Base-by-base conservation (phyloP, 441 rosid genomes). In the Daphne laureola region DNA sequence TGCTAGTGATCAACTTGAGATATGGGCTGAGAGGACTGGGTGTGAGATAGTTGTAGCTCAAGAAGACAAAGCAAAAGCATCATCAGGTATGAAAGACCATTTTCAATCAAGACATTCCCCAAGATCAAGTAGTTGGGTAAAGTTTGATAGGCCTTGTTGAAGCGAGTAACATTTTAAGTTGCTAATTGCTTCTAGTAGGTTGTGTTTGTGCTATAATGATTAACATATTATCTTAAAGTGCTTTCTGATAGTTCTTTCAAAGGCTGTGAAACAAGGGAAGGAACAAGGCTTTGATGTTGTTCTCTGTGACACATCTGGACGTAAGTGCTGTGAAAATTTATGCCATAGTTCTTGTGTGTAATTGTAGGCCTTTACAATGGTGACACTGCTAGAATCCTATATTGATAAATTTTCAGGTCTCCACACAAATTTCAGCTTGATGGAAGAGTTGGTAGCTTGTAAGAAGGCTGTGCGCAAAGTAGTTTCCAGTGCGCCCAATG, bases 271-370 rank as follows among this genome's bases (percentile, higher is more conserved):
- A 78, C 75, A 71, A 71, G 96, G 96, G 63, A 86, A 88, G 67
- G 82, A 82, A 51, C 73, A 84, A 73, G 94, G 91, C 64, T 84
- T 76, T 65, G 96, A 92, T 65, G 59, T 82, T 67, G 95, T 92
- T 53, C 67, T 92, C 63, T 86, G 98, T 53, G 98, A 84, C 61
- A 92, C 96, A 27, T 92, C 98, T 58, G 98, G 98, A 73, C 98
- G 96, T 91, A 76, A 76, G 95, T 73, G 48, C 53, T 36, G n/a
- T 26, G 49, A 63, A 43, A 54, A 49, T 72, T 49, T 27, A 44
- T n/a, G n/a, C n/a, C 40, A 26, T 61, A 13, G 47, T 50, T 58
- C 21, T 51, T 14, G 12, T 43, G 41, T 18, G 11, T 35, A 47
- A 57, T 50, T 41, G 4, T 53, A 17, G 21, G 43, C 52, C 31